Percentiles rank a stretch among this genome's conserved stretches.
phyloP scores from a whole-genome alignment of 345 rosid genomes.

The Orychophragmus violaceus region DNA sequence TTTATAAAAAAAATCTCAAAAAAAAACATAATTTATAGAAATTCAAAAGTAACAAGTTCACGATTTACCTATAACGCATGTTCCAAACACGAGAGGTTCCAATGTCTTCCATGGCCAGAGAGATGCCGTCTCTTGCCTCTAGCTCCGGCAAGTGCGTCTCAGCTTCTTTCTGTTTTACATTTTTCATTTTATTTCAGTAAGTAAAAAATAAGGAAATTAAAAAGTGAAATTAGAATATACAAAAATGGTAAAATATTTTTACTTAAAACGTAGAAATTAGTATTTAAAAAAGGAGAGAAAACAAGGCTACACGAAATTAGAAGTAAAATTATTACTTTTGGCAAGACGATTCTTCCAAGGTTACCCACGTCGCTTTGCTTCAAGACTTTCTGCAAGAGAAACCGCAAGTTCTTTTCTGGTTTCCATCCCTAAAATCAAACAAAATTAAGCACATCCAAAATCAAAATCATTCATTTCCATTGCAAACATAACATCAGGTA shows the following conservation, averaged over 20 bases:
- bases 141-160: slow-evolving; percentile 94
- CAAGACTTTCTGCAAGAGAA: slow-evolving; percentile 91
- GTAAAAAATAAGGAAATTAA: background rate
- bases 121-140: slow-evolving; percentile 94
- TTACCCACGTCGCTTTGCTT: slow-evolving; percentile 99
- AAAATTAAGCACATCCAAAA: background rate
- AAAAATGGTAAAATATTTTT: background rate
- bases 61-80: slow-evolving; percentile 82
- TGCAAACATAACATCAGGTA: slow-evolving; percentile 1
- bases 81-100: slow-evolving; percentile 97
- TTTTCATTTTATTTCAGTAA: background rate
- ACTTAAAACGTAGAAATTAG: background rate
- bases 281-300: background rate
- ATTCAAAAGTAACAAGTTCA: background rate
- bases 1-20: background rate
- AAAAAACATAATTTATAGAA: background rate
- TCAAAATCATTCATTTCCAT: background rate
- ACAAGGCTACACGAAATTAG: slow-evolving; percentile 12
- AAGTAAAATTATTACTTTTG: slow-evolving; percentile 47
- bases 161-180: slow-evolving; percentile 70
- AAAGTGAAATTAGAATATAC: background rate
- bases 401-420: slow-evolving; percentile 85
- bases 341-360: slow-evolving; percentile 91
- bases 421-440: slow-evolving; percentile 63
- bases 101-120: slow-evolving; percentile 95